Base-by-base conservation (phyloP, 176 grass and related monocot species). In the Rhynchospora tenuis region DNA sequence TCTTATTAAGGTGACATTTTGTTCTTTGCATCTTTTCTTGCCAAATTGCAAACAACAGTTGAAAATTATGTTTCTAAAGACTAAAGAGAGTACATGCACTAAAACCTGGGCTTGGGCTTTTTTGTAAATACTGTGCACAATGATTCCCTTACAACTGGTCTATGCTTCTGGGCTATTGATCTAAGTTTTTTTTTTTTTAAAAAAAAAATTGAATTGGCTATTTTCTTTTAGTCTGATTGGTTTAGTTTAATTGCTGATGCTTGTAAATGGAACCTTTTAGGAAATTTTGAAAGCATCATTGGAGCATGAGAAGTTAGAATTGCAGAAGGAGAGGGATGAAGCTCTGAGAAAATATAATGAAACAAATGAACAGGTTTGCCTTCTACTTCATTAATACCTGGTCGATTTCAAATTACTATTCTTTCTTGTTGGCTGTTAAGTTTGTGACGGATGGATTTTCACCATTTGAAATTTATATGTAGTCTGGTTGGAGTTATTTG, bases 321-420 rank as follows among this genome's bases (percentile, higher is more conserved):
- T 99, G 47, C 57, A 88, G 71, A 93, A 85, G 76, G 88, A 86
- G 81, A 93, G 86, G 83, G 91, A 90, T 55, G 93, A 90, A 67
- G 89, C 88, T 59, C 55, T 91, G 67, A 86, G 65, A 68, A 99
- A 99, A 56, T 99, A 93, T 71, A 92, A 87, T 51, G 96, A 99
- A 86, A 77, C 91, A 83, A 92, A 99, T 86, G 89, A 99, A 86
- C 96, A 99, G 91, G 96, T 99, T 87, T 83, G 56, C 63, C 22
- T 58, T 59, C 82, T 86, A 17, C 33, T 28, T 45, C 15, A 74
- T 74, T 11, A 74, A 26, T 52, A 33, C 17, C 28, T 43, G 22
- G 48, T 51, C 0, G 11, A 38, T 38, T 38, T 38, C 33, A 38
- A 38, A 38, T 38, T 38, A 2, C 33, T 38, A 38, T 38, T 38